Evolutionary conservation across 768 basidiomycete genomes (phyloP).

Genomic region (Lyophyllum decastes): DNA sequence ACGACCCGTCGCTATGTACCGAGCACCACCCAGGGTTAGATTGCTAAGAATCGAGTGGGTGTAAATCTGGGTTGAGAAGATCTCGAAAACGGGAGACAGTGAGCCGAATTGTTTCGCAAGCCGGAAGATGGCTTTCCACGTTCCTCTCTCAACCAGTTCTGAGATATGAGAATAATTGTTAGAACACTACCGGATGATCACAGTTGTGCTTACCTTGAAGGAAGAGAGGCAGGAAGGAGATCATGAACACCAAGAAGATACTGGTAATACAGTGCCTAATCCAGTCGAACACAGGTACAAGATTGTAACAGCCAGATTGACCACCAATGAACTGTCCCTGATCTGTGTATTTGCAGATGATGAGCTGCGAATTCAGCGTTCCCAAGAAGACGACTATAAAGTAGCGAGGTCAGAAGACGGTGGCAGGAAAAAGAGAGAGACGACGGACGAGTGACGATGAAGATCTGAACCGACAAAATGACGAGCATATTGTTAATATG

Average conservation of each 20-base stretch:
- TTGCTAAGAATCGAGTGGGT: conserved; percentile 97
- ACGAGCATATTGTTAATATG: conserved; percentile 99
- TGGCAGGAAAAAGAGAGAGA: conserved; percentile 1
- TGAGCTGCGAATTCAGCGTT: conserved; percentile 80
- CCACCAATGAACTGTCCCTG: conserved; percentile 74
- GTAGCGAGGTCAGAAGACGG: conserved; percentile 2
- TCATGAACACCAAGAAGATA: conserved; percentile 98
- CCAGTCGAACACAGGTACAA: conserved; percentile 93
- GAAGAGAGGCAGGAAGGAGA: conserved; percentile 92
- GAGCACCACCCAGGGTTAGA: conserved; percentile 95
- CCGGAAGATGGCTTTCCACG: conserved; percentile 87
- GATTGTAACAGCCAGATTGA: conserved; percentile 90
- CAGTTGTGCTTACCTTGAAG: conserved; percentile 71
- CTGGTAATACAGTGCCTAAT: conserved; percentile 95
- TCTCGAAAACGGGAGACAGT: conserved; percentile 93
- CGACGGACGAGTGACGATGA: conserved; percentile 84
- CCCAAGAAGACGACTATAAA: conserved; percentile 89
- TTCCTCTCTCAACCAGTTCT: conserved; percentile 97
- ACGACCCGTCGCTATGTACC: conserved; percentile 98
- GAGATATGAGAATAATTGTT: conserved; percentile 19
- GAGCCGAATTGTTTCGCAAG: conserved; percentile 94
- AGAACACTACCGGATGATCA: background rate
- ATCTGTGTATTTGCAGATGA: conserved; percentile 77
- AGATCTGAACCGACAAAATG: conserved; percentile 94
- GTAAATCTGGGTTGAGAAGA: conserved; percentile 98